Base-by-base conservation (phyloP, 805 yeast genomes). In the Blastobotrys robertii region DNA sequence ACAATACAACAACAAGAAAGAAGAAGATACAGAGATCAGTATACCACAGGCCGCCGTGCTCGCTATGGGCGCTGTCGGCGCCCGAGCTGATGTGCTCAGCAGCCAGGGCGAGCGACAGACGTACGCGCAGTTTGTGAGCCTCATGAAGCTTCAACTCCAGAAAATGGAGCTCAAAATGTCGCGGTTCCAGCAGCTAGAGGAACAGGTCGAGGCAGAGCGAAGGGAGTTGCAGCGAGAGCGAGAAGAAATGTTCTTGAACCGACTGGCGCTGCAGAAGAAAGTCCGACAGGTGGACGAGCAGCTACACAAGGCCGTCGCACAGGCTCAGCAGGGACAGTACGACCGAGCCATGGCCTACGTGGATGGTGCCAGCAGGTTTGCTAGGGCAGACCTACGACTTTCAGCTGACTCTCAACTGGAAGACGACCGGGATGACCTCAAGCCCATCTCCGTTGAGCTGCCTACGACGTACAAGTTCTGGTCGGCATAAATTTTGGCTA, bases 21-120 rank as follows among this genome's bases (percentile, higher is more conserved):
- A 14, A n/a, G 44, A 38, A 9, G 38, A 36, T 8, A 41, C 29
- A 29, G 46, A 40, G 12, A 41, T 32, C 5, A 28, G 35, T 11
- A 43, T 19, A 10, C 48, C 38, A 9, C 36, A 35, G 30, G 84
- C 84, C 2, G 76, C 83, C 0, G 66, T 76, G 5, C 65, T 78
- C n/a, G 79, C 92, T 1, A 66, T 88, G 44, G 88, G 94, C 2
- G 66, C 83, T 8, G 64, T 83, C 32, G 95, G 92, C 2, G 79
- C 86, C 1, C 73, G 92, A 47, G 72, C 92, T 19, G 86, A 84
- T 56, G 71, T 83, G 14, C 82, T 85, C 62, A 84, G 90, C 4
- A 76, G 79, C 3, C 79, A 76, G 56, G 94, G 84, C 59, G 95
- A 85, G 55, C 68, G 87, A 47, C 86, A 76, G 79, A 57, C 58